Evolutionary conservation across 129 eudicot genomes (phyloP).

Genomic region (Helianthus tuberosus): DNA sequence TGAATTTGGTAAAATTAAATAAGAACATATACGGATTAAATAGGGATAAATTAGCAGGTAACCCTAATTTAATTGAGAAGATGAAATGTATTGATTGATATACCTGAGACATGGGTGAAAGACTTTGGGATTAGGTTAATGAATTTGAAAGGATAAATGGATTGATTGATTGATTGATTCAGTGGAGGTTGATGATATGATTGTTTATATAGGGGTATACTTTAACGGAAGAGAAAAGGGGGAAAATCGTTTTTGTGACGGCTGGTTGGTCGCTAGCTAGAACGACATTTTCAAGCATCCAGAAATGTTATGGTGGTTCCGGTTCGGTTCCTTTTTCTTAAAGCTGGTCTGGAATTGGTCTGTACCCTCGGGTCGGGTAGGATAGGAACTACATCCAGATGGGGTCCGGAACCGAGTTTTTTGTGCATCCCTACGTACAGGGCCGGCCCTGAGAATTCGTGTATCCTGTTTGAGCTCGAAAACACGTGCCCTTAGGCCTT

Average conservation of each 20-base stretch:
- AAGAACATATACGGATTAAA: too few species aligned
- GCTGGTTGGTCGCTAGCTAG: conserved; percentile 21
- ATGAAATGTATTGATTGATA: neutral
- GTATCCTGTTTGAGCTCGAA: too few species aligned
- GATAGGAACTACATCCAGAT: too few species aligned
- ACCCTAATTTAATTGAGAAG: conserved; percentile 8
- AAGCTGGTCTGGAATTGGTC: too few species aligned
- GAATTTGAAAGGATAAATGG: conserved; percentile 14
- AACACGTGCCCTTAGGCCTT: too few species aligned
- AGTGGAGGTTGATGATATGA: neutral
- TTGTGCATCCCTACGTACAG: too few species aligned
- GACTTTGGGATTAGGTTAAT: neutral
- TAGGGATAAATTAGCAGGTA: neutral
- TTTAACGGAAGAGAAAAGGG: neutral
- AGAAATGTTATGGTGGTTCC: too few species aligned
- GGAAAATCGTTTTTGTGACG: conserved; percentile 22
- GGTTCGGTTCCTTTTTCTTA: too few species aligned
- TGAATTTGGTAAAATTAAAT: neutral
- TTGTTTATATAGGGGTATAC: conserved; percentile 2
- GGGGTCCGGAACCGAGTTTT: too few species aligned
- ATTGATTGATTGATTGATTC: conserved; percentile 7
- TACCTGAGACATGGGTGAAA: conserved; percentile 39
- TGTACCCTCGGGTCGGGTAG: too few species aligned
- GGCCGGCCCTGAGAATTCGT: too few species aligned
- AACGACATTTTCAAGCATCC: neutral